Percentiles rank a stretch among this genome's conserved stretches.
These are phyloP conservation scores for Brassica balearica DNA, from an alignment of 441 rosid species.

Conservation along the genomic window DNA sequence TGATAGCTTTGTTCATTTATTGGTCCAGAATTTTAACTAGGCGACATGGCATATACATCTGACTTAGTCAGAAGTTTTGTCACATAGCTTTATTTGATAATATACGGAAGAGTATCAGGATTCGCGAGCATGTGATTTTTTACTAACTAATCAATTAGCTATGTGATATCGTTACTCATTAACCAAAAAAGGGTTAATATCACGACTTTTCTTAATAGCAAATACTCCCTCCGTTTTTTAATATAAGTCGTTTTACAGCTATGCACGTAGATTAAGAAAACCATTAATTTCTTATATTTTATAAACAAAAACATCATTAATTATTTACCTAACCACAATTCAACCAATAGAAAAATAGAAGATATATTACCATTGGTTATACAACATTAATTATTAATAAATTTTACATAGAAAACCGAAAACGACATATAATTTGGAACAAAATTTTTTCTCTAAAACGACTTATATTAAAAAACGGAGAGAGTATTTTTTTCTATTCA, in stretches of 20 bases:
- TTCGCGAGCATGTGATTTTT: background rate
- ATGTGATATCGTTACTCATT: background rate
- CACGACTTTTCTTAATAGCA: background rate
- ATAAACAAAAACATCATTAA: no score
- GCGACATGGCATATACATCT: slow-evolving; percentile 8
- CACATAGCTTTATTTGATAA: background rate
- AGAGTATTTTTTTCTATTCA: background rate
- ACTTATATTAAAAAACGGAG: no score
- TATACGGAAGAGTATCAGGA: background rate
- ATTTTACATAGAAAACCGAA: no score
- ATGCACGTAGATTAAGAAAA: no score
- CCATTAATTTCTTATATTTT: no score
- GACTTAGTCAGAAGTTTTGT: background rate
- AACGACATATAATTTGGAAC: no score
- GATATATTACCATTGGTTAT: no score
- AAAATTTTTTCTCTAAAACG: no score
- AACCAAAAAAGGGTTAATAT: background rate
- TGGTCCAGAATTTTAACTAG: background rate
- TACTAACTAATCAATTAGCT: background rate
- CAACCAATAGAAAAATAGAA: no score
- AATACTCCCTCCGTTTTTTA: background rate
- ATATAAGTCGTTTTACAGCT: no score
- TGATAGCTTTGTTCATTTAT: slow-evolving; percentile 18
- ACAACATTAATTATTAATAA: no score
- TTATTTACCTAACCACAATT: no score